Evolutionary conservation across 2,329 filamentous ascomycete genomes (phyloP), one percentile per base, ranked within the genome.

Genomic region (Botryotinia narcissicola): DNA sequence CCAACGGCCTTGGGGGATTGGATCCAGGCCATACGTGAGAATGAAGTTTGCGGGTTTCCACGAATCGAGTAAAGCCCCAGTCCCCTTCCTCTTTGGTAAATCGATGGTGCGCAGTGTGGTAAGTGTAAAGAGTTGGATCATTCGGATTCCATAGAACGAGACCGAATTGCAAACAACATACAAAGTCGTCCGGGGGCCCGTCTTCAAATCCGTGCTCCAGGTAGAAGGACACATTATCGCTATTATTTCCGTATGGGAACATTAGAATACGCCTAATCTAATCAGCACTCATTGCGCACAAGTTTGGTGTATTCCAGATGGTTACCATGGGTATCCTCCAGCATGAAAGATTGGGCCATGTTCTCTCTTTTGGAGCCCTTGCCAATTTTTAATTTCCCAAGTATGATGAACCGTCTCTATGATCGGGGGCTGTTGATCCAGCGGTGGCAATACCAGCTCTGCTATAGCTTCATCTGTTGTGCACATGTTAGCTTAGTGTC

Each of bases 31-130:
- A 97, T 2, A 89, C 87, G 48, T 90, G 85, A 75, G 91, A 91
- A 81, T 98, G 97, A 82, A 98, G 91, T 79, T 90, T 92, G 71
- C 94, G 88, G 68, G 97, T 87, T 82, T 98, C 96, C 20, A 94
- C 90, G 81, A 98, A 99, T 73, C 95, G 87, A n/a, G 96, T 99
- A 82, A 99, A 99, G 1, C 96, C 96, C 96, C 96, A 99, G 80
- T 99, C 96, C 37, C 94, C 94, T 83, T 99, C 96, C 61, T 98
- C 96, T 76, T 93, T 93, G 6, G 94, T 98, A 83, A 98, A 99
- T 74, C 96, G 92, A 81, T 99, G 96, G 78, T 95, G 94, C n/a
- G 96, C 96, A 61, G 86, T 88, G 85, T 94, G 91, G 79, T 97
- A 92, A 57, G 88, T 83, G 82, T 92, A 94, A 78, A 98, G 88